Base-by-base conservation (phyloP, 116 monocot genomes). In the Posidonia oceanica region DNA sequence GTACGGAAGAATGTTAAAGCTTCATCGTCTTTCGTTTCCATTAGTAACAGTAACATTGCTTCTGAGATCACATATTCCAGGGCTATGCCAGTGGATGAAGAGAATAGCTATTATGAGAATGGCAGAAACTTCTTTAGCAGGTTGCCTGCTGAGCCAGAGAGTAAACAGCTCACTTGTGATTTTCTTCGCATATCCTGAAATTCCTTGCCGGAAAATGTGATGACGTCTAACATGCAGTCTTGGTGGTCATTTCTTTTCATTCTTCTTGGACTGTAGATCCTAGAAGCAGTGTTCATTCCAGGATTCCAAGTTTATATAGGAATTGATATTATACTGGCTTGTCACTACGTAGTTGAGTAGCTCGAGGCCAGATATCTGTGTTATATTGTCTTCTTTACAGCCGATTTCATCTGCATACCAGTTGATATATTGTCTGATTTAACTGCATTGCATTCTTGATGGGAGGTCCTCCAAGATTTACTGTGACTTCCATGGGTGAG, bases 1-100 rank as follows among this genome's bases (percentile, higher is more conserved):
- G 52, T 54, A 70, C 66, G 18, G 18, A 76, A 67, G 40, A 65
- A 66, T 17, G 52, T 7, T 40, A 58, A 14, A 59, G 68, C 52
- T 52, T 42, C 67, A 59, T 54, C 14, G 16, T 11, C 75, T 39
- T 11, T n/a, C 12, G 12, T 20, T 70, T 29, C 36, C 39, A 39
- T 13, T 14, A 13, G 38, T 59, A 7, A 40, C 14, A 16, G 52
- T 52, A 68, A 16, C 52, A 4, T 22, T 68, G 36, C 2, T 68
- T 36, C 36, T 4, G 23, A 53, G 52, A 14, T 51, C 2, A 12
- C 53, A 14, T 12, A 51, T 29, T 44, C 52, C 0, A 48, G 14
- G 23, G 7, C 41, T 23, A 22, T 17, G 21, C 40, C 16, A 54
- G 36, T 14, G 41, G 52, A 68, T 53, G 68, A 68, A 52, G 52